These are phyloP conservation scores for Cytospora paraplurivora DNA, from an alignment of 2,329 filamentous ascomycete genomes.

Conservation along the genomic window DNA sequence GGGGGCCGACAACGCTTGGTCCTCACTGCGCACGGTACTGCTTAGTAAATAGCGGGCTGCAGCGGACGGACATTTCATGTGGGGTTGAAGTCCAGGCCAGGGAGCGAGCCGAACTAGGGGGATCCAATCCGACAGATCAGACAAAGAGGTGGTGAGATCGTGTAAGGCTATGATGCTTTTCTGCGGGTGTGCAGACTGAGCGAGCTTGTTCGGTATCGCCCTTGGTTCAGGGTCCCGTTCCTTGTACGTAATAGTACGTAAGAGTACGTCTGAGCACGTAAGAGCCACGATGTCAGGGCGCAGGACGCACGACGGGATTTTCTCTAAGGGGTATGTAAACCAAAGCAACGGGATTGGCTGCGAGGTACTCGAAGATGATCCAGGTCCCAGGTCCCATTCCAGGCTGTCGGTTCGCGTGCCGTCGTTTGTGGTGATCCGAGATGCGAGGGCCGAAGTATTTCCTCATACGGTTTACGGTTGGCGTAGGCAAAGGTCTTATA, in stretches of 20 bases:
- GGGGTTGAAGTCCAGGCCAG: slow-evolving; percentile 10
- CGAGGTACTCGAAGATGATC: not conserved
- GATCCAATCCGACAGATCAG: slow-evolving; percentile 17
- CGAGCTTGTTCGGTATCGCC: slow-evolving; percentile 2
- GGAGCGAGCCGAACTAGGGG: slow-evolving; percentile 26
- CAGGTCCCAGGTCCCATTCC: slow-evolving; percentile 4
- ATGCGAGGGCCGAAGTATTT: slow-evolving; percentile 19
- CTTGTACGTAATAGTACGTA: slow-evolving; percentile 40
- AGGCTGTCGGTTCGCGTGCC: slow-evolving; percentile 15
- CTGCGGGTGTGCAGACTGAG: not conserved
- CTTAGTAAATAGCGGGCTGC: slow-evolving; percentile 11
- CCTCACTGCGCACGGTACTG: slow-evolving; percentile 15
- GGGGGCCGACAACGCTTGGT: slow-evolving; percentile 29
- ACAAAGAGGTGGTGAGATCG: slow-evolving; percentile 10
- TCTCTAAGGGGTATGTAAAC: slow-evolving; percentile 10
- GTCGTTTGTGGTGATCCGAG: not conserved
- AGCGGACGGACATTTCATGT: slow-evolving; percentile 28
- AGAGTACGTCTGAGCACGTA: slow-evolving; percentile 39
- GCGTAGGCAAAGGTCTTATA: too few relatives aligned
- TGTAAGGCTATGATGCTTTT: slow-evolving; percentile 20
- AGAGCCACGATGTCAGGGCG: slow-evolving; percentile 26
- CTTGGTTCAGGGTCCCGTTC: slow-evolving; percentile 29
- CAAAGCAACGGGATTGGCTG: slow-evolving; percentile 22
- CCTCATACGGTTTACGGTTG: not conserved
- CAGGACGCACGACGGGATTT: slow-evolving; percentile 12